These are phyloP conservation scores for Leccinellum rugosiceps DNA, from an alignment of 768 basidiomycete genomes.

Conservation along the genomic window DNA sequence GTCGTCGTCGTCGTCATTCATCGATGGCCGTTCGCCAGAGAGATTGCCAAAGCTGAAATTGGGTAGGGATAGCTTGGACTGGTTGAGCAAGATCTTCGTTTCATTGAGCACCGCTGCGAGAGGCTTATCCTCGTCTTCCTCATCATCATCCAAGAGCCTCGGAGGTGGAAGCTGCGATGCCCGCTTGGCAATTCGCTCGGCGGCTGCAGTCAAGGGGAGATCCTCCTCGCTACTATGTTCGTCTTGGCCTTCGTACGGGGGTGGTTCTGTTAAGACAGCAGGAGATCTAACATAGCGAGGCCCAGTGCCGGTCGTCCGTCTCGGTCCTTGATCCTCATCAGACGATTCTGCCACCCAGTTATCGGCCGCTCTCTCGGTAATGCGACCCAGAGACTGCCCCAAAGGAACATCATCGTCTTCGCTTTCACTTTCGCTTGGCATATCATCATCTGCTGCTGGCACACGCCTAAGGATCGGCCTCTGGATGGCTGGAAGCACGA, in stretches of 20 bases:
- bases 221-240: conserved; percentile 80
- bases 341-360: conserved; percentile 57
- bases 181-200: conserved; percentile 53
- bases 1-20: conserved; percentile 50
- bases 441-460: conserved; percentile 35
- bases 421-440: conserved; percentile 52
- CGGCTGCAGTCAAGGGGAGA: conserved; percentile 65
- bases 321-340: conserved; percentile 55
- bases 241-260: conserved; percentile 20
- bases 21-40: conserved; percentile 10
- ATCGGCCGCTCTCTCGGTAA: conserved; percentile 24
- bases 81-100: conserved; percentile 41
- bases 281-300: conserved; percentile 38
- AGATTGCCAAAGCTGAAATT: conserved; percentile 41
- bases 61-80: conserved; percentile 42
- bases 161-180: conserved; percentile 29
- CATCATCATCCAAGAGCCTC: conserved; percentile 37
- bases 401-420: conserved; percentile 37
- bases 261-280: not conserved
- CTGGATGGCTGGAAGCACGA: conserved; percentile 35
- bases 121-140: conserved; percentile 61
- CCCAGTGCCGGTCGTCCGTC: conserved; percentile 58
- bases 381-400: conserved; percentile 15
- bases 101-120: conserved; percentile 57
- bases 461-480: conserved; percentile 31